Percentiles rank a stretch among this genome's conserved stretches.
Evolutionary conservation across 768 basidiomycete genomes (phyloP).

Genomic region (Suillus brevipes): DNA sequence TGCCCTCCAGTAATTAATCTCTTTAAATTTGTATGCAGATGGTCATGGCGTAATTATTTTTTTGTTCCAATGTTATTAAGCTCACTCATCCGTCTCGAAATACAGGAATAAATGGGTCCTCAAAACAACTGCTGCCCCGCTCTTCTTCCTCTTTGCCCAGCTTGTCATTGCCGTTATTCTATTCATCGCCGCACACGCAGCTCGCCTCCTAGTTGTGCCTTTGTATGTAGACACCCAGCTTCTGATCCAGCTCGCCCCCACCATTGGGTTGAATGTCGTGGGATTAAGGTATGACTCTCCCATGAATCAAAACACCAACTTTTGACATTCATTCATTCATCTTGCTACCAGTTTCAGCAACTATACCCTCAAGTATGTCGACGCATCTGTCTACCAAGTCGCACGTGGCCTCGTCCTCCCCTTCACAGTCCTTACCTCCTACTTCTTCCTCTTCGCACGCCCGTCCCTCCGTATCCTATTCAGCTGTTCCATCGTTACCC

Average conservation of each 20-base stretch:
- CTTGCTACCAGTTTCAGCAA: slow-evolving; percentile 70
- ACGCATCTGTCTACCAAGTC: slow-evolving; percentile 94
- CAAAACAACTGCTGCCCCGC: slow-evolving; percentile 66
- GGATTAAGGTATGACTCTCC: slow-evolving; percentile 65
- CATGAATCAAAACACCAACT: background rate
- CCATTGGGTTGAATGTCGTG: slow-evolving; percentile 75
- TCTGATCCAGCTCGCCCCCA: slow-evolving; percentile 72
- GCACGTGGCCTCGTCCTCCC: slow-evolving; percentile 93
- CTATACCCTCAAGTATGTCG: slow-evolving; percentile 90
- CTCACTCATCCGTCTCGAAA: background rate
- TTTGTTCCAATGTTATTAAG: slow-evolving; percentile 21
- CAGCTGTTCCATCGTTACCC: slow-evolving; percentile 79
- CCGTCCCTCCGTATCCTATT: slow-evolving; percentile 75
- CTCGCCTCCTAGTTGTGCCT: slow-evolving; percentile 67
- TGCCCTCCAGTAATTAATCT: slow-evolving; percentile 6
- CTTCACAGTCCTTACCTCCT: slow-evolving; percentile 89
- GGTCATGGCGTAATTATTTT: slow-evolving; percentile 74
- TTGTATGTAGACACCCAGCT: slow-evolving; percentile 63
- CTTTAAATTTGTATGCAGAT: slow-evolving; percentile 57
- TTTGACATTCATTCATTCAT: background rate
- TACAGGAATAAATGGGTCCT: slow-evolving; percentile 91
- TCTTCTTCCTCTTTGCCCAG: slow-evolving; percentile 87
- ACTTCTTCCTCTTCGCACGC: slow-evolving; percentile 68
- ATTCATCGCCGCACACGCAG: slow-evolving; percentile 61
- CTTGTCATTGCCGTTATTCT: slow-evolving; percentile 77